A percentile compares a stretch with the other conserved stretches of the same genome.
These are phyloP conservation scores for Marsdenia floribunda DNA, from an alignment of 257 asterid genomes.

Conservation along the genomic window DNA sequence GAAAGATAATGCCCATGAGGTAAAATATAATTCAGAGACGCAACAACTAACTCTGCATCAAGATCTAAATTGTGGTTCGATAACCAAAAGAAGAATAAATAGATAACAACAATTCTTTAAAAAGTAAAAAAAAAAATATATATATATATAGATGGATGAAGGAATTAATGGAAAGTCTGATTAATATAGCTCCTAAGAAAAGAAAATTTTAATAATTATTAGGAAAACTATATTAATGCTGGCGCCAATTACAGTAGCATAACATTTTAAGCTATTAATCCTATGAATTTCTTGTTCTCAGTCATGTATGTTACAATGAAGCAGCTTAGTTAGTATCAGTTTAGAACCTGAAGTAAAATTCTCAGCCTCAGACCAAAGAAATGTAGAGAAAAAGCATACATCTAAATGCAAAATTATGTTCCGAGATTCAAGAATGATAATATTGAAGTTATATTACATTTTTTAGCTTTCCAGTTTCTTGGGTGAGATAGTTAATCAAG, in stretches of 20 bases:
- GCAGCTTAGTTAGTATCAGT: background rate
- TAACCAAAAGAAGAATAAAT: background rate
- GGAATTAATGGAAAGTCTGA: background rate
- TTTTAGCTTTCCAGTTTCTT: conserved; percentile 1
- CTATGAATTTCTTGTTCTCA: background rate
- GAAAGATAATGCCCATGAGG: background rate
- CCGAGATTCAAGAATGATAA: background rate
- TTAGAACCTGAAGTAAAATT: background rate
- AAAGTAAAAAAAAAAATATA: too few relatives aligned
- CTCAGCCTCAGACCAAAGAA: background rate
- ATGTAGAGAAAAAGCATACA: background rate
- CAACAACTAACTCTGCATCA: background rate
- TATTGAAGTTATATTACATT: background rate
- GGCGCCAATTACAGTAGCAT: too few relatives aligned
- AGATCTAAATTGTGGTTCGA: background rate
- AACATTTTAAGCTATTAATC: background rate
- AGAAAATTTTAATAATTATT: background rate
- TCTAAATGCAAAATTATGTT: background rate
- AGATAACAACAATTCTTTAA: background rate
- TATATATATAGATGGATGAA: too few relatives aligned
- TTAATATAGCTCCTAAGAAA: background rate
- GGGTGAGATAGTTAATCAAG: conserved; percentile 10
- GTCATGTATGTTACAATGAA: background rate
- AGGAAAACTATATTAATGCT: background rate
- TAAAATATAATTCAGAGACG: background rate